Evolutionary conservation across 495 filamentous ascomycete species (phyloP).

Genomic region (Neurospora intermedia): DNA sequence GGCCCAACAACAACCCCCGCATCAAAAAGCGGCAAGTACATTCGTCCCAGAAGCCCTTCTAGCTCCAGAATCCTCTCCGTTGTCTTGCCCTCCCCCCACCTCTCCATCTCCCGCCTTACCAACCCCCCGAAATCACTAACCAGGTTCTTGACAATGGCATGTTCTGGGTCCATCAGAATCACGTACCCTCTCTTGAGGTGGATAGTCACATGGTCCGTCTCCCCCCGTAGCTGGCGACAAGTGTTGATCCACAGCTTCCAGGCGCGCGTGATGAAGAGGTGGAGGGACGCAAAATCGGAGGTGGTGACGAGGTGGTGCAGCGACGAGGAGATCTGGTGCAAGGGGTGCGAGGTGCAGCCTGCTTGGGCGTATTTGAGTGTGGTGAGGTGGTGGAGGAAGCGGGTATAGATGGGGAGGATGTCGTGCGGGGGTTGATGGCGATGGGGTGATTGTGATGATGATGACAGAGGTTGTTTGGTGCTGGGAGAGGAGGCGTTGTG

Average conservation of each 20-base stretch:
- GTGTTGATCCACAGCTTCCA: conserved; percentile 21
- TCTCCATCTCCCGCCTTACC: not conserved
- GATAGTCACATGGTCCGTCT: conserved; percentile 18
- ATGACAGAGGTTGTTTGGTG: not conserved
- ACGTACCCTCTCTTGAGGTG: conserved; percentile 24
- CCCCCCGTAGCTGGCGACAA: conserved; percentile 4
- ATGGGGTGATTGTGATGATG: too few relatives aligned
- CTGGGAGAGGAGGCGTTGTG: not conserved
- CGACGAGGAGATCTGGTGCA: conserved; percentile 7
- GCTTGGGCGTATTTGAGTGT: conserved; percentile 4
- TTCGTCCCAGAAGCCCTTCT: conserved; percentile 14
- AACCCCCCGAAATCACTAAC: conserved; percentile 6
- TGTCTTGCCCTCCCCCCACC: conserved; percentile 9
- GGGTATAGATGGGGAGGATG: conserved; percentile 17
- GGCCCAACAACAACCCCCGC: not conserved
- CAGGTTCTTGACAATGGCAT: conserved; percentile 5
- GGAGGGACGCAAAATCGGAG: not conserved
- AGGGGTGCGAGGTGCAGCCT: conserved; percentile 8
- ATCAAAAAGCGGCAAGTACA: conserved; percentile 22
- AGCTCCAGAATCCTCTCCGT: conserved; percentile 16
- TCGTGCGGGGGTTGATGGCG: not conserved
- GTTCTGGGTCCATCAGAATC: conserved; percentile 13
- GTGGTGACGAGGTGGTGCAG: not conserved
- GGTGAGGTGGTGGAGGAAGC: conserved; percentile 13
- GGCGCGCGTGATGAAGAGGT: conserved; percentile 6